Conservation (phyloP, 768 basidiomycete species). For the Daedaleopsis sinensis region DNA sequence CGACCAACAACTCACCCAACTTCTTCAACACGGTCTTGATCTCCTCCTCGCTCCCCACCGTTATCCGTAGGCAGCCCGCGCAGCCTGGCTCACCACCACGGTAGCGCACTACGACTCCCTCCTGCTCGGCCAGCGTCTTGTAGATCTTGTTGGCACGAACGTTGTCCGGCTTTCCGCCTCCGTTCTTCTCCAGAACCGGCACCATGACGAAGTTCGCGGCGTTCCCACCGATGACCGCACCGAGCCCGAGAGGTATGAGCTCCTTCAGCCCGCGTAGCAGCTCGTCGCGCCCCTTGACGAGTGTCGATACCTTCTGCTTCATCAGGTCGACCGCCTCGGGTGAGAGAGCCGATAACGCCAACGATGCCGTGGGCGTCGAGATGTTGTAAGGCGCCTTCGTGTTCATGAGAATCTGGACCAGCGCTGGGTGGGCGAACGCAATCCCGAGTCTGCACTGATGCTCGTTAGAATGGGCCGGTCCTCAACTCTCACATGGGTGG, state of each 20-base stretch:
- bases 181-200: constrained; percentile 61
- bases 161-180: constrained; percentile 54
- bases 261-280: constrained; percentile 55
- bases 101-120: constrained; percentile 89
- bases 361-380: constrained; percentile 83
- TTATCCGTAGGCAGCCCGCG: constrained; percentile 84
- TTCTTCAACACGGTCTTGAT: constrained; percentile 60
- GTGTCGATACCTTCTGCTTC: constrained; percentile 61
- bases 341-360: constrained; percentile 80
- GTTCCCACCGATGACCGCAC: constrained; percentile 73
- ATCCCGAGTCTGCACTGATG: constrained; percentile 70
- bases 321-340: constrained; percentile 62
- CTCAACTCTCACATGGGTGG: neutral
- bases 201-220: constrained; percentile 91
- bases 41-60: constrained; percentile 85
- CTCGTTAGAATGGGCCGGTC: neutral
- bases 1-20: constrained; percentile 51
- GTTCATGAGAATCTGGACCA: constrained; percentile 91
- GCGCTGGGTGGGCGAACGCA: constrained; percentile 84
- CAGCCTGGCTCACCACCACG: constrained; percentile 88
- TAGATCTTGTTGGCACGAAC: constrained; percentile 67
- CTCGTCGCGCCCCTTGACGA: constrained; percentile 57
- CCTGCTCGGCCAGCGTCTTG: constrained; percentile 79
- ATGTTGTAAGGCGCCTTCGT: constrained; percentile 99
- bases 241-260: constrained; percentile 58